Evolutionary conservation across 768 basidiomycete genomes (phyloP).

Genomic region (Holtermanniella nyarrowii): DNA sequence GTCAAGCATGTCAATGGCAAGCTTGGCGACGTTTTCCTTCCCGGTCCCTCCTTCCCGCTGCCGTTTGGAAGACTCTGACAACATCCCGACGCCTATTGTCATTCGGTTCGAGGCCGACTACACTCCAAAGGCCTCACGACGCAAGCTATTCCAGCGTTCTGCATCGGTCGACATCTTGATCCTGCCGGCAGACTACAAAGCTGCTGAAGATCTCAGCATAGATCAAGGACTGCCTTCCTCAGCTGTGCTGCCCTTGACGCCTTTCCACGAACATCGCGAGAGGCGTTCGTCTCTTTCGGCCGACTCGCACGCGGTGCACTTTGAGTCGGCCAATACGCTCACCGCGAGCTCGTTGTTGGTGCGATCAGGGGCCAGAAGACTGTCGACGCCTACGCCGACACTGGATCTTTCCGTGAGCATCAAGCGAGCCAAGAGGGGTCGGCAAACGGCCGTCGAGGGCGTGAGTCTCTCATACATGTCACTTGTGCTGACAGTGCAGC

Average conservation of each 20-base stretch:
- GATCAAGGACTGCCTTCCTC: neutral
- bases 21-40: neutral
- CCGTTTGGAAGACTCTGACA: neutral
- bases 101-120: neutral
- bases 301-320: neutral
- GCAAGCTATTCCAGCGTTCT: neutral
- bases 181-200: neutral
- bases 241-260: neutral
- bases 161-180: neutral
- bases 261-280: neutral
- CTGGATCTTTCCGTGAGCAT: neutral
- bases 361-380: neutral
- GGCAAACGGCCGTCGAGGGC: conserved; percentile 1
- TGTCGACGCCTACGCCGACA: neutral
- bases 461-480: neutral
- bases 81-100: neutral
- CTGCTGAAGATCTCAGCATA: neutral
- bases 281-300: neutral
- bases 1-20: neutral
- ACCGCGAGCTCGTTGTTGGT: neutral
- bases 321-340: neutral
- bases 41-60: neutral
- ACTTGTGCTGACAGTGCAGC: conserved; percentile 1
- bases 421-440: neutral
- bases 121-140: neutral